Percentiles rank a stretch among this genome's conserved stretches.
These are phyloP conservation scores for Darksidea phi DNA, from an alignment of 495 filamentous ascomycete species.

Conservation along the genomic window DNA sequence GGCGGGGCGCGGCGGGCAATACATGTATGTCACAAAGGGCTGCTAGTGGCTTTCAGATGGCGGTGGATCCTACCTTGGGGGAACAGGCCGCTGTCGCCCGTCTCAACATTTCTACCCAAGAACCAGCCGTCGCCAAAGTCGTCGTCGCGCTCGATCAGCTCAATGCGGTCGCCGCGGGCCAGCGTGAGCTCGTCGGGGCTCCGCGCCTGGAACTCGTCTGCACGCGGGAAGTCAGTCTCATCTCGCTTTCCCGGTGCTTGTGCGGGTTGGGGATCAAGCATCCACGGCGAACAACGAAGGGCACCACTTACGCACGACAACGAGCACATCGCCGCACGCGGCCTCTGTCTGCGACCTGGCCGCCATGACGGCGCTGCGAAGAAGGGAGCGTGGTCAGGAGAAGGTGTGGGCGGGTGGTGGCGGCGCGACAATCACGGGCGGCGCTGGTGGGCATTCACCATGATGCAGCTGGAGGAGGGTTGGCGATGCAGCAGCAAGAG, in stretches of 20 bases:
- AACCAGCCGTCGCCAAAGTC: conserved; percentile 99
- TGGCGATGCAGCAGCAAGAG: neutral
- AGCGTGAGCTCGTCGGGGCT: conserved; percentile 91
- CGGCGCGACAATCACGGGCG: neutral
- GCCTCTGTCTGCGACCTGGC: conserved; percentile 19
- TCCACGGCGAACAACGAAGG: neutral
- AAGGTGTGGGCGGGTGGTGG: neutral
- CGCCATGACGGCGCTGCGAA: conserved; percentile 20
- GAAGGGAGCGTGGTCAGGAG: neutral
- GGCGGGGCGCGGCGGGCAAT: neutral
- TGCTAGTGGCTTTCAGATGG: conserved; percentile 3
- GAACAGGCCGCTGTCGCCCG: conserved; percentile 78
- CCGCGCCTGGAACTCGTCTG: conserved; percentile 81
- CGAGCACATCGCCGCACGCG: conserved; percentile 36
- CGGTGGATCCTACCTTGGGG: conserved; percentile 69
- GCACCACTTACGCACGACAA: conserved; percentile 39
- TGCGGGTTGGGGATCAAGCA: neutral
- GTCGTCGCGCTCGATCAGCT: conserved; percentile 91
- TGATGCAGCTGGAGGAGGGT: conserved; percentile 8
- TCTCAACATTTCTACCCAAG: conserved; percentile 75
- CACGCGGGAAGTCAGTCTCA: conserved; percentile 22
- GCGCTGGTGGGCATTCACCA: conserved; percentile 4
- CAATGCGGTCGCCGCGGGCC: conserved; percentile 81
- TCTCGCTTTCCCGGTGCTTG: neutral
- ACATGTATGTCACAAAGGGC: neutral